Evolutionary conservation across 768 basidiomycete genomes (phyloP).

Genomic region (Macrolepiota fuliginosa): DNA sequence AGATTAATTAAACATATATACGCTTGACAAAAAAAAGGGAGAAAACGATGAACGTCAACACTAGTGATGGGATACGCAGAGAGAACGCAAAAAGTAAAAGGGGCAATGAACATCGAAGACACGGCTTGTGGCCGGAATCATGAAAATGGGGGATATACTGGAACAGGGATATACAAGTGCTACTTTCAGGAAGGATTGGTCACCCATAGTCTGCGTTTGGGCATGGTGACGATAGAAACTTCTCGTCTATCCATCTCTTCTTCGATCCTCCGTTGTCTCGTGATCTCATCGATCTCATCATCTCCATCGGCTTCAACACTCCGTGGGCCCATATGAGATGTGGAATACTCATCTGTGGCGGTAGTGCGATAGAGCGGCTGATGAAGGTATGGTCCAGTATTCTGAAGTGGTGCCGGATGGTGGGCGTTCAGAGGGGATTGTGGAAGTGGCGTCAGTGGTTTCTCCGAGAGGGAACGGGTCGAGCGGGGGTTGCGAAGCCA

Average conservation of each 20-base stretch:
- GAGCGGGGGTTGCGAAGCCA: conserved; percentile 42
- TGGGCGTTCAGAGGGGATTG: background rate
- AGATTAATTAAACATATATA: conserved; percentile 13
- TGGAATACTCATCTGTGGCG: conserved; percentile 37
- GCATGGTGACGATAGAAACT: conserved; percentile 78
- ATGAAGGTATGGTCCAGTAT: conserved; percentile 67
- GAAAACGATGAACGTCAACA: background rate
- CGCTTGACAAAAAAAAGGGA: conserved; percentile 2
- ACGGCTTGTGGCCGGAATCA: too few relatives aligned
- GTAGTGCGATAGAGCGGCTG: conserved; percentile 53
- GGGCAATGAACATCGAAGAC: background rate
- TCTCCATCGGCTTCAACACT: conserved; percentile 57
- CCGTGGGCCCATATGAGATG: conserved; percentile 38
- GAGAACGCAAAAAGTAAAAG: background rate
- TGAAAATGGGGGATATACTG: too few relatives aligned
- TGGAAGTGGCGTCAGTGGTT: conserved; percentile 21
- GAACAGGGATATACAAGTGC: background rate
- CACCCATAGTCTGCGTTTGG: conserved; percentile 72
- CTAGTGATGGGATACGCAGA: background rate
- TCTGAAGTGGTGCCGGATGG: background rate
- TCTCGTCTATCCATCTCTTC: conserved; percentile 81
- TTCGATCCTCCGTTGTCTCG: conserved; percentile 72
- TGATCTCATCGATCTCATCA: conserved; percentile 73
- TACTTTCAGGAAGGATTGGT: conserved; percentile 57
- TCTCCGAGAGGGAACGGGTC: conserved; percentile 38